Evolutionary conservation across 129 eudicot species (phyloP), one percentile per base, ranked within the genome.

Genomic region (Pulicaria dysenterica): DNA sequence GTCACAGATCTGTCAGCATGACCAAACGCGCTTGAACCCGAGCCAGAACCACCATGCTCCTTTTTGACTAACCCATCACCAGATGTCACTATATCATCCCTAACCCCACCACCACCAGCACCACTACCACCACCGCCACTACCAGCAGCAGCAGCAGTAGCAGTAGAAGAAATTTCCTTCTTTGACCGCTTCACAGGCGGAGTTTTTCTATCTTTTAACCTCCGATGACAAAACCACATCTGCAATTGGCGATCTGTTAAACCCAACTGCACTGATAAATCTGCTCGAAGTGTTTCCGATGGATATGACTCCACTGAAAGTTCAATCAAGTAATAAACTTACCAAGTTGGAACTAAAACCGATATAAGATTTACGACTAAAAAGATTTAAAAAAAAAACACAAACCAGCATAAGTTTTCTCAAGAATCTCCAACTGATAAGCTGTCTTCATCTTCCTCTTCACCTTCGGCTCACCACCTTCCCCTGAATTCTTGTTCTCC

Each of bases 211-310:
- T 93, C 98, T 76, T 93, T 93, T 58, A 93, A 74, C 80, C 98
- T 85, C 86, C 96, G 64, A 42, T 93, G 96, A 69, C 98, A 93
- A 78, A 93, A 93, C 98, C 98, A 93, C 98, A 93, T 93, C 82
- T 93, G 96, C 73, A 93, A 79, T 59, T 93, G 96, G 64, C 98
- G 82, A 85, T 93, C 96, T 69, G 98, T 71, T 37, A 93, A 88
- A 15, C 92, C 95, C 78, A 89, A 74, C 62, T 89, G 82, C 8
- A 47, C 84, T 0, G 96, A 87, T 38, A 93, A 78, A 65, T 89
- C 92, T 9, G 95, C 96, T 69, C 98, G 74, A 72, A 89, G 48
- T 6, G 81, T 64, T 64, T 93, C 98, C 17, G 98, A 84, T 24
- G 98, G 98, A 68, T 93, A 89, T 16, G 84, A 67, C 69, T 83